Evolutionary conservation across 768 basidiomycete species (phyloP).

Genomic region (Galerina marginata): DNA sequence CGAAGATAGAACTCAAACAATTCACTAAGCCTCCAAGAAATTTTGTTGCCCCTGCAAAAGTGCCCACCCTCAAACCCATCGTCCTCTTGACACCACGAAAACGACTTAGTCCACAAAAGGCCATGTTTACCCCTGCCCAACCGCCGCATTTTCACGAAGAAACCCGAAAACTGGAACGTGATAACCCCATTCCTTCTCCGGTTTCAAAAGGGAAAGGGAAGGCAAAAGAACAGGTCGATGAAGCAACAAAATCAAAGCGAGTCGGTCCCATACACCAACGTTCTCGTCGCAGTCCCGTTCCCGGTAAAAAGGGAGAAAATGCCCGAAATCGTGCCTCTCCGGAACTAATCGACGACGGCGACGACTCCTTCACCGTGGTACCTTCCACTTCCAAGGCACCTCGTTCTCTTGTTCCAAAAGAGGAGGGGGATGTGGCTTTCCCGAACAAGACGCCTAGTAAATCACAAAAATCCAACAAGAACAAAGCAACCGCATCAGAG

Average conservation of each 20-base stretch:
- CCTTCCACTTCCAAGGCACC: background rate
- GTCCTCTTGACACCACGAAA: conserved; percentile 17
- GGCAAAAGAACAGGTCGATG: conserved; percentile 6
- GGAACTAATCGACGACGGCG: conserved; percentile 25
- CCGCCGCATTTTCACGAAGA: background rate
- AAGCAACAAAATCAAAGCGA: background rate
- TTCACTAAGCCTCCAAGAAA: background rate
- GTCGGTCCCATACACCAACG: background rate
- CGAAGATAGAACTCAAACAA: background rate
- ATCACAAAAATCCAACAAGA: background rate
- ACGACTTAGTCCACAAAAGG: background rate
- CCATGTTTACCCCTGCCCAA: background rate
- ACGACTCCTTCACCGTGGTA: conserved; percentile 7
- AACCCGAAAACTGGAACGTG: background rate
- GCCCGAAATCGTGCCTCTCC: background rate
- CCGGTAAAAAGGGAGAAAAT: background rate
- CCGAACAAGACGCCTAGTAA: background rate
- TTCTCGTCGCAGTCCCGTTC: background rate
- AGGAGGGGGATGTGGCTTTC: background rate
- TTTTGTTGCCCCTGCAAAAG: background rate
- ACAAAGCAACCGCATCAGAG: background rate
- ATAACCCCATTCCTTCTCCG: conserved; percentile 1
- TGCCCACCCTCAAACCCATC: conserved; percentile 7
- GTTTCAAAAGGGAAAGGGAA: conserved; percentile 16
- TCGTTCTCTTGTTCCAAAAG: conserved; percentile 1